phyloP scores from a whole-genome alignment of 2,329 filamentous ascomycete species.

The Venturia nashicola region DNA sequence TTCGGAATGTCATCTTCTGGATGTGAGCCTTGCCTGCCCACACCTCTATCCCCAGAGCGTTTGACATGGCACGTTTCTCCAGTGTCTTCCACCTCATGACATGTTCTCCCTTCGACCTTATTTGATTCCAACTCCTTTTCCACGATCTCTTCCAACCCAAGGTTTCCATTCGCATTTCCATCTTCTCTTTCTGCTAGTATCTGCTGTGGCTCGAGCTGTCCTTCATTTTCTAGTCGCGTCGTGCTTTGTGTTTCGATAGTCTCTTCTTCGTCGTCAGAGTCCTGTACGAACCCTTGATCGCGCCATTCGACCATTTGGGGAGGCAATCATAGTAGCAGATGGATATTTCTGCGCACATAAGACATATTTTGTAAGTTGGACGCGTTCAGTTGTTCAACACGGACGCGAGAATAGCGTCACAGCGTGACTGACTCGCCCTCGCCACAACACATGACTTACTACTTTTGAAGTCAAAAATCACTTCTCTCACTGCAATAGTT shows the following conservation, averaged over 20 bases:
- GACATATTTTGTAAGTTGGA: background rate
- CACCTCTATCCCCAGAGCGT: background rate
- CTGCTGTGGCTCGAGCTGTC: background rate
- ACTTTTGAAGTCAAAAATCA: background rate
- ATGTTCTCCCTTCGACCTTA: background rate
- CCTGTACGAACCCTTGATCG: slow-evolving; percentile 35
- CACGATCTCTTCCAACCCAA: background rate
- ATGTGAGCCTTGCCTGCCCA: background rate
- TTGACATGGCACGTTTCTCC: too few species aligned
- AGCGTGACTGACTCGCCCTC: background rate
- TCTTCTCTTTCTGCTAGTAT: background rate
- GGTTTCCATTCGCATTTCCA: background rate
- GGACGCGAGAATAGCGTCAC: background rate
- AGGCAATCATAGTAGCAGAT: slow-evolving; percentile 13
- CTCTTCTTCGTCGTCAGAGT: slow-evolving; percentile 31
- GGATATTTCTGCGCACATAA: background rate
- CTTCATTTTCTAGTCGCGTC: background rate
- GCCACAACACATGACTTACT: background rate
- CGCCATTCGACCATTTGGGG: slow-evolving; percentile 37
- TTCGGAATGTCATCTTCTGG: background rate
- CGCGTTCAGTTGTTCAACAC: background rate
- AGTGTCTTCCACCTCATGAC: background rate
- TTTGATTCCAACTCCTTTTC: background rate
- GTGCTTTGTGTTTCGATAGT: slow-evolving; percentile 12
- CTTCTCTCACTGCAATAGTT: background rate